Percentiles rank a stretch among this genome's conserved stretches.
phyloP scores from a whole-genome alignment of 2,329 filamentous ascomycete genomes.

The Incumbomyces delicatus region DNA sequence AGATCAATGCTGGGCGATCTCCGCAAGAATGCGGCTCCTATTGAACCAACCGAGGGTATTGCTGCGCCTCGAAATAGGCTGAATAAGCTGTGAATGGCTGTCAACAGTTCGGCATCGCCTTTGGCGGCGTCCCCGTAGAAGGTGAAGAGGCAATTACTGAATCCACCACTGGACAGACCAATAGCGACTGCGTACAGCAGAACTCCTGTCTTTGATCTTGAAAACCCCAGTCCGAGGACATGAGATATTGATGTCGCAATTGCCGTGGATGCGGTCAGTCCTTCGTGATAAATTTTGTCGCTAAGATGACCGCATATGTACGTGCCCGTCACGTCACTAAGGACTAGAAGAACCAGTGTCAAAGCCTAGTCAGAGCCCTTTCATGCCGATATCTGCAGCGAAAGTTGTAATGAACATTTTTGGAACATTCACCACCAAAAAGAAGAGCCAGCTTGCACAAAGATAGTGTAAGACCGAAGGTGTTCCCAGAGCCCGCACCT shows the following conservation, averaged over 20 bases:
- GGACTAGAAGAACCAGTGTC: background rate
- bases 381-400: background rate
- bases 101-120: background rate
- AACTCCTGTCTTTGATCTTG: background rate
- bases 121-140: background rate
- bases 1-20: background rate
- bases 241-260: background rate
- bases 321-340: background rate
- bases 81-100: background rate
- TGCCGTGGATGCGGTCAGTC: background rate
- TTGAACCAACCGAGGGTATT: background rate
- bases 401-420: conserved; percentile 1
- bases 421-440: background rate
- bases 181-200: background rate
- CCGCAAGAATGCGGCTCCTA: background rate
- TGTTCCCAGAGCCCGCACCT: background rate
- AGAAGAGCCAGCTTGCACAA: background rate
- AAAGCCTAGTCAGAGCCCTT: background rate
- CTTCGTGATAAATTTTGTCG: background rate
- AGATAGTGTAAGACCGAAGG: background rate
- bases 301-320: background rate
- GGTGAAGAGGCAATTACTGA: background rate
- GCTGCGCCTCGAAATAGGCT: background rate
- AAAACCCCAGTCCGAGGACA: background rate
- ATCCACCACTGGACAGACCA: background rate